A percentile compares a stretch with the other conserved stretches of the same genome.
phyloP scores from a whole-genome alignment of 257 asterid species.

The Salvia rosmarinus region DNA sequence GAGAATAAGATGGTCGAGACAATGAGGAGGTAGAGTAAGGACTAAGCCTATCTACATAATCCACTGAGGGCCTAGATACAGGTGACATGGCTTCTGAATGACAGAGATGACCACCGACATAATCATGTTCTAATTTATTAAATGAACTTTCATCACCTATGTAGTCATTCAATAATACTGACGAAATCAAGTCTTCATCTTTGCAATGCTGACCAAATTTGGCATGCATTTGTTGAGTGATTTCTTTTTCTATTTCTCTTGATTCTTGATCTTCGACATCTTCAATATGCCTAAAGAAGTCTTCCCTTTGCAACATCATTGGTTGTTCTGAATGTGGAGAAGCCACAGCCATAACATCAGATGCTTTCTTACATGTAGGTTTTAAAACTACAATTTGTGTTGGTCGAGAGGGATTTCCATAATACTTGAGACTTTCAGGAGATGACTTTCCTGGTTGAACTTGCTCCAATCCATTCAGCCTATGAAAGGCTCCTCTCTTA shows the following conservation, averaged over 20 bases:
- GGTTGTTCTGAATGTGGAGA: slow-evolving; percentile 52
- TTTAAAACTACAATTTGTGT: slow-evolving; percentile 89
- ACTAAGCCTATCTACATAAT: slow-evolving; percentile 70
- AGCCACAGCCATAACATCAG: slow-evolving; percentile 44
- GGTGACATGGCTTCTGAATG: slow-evolving; percentile 84
- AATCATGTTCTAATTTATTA: slow-evolving; percentile 68
- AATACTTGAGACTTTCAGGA: slow-evolving; percentile 48
- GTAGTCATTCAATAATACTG: slow-evolving; percentile 71
- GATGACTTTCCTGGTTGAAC: slow-evolving; percentile 44
- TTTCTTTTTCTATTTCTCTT: slow-evolving; percentile 71
- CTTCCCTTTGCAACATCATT: slow-evolving; percentile 47
- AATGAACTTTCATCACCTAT: slow-evolving; percentile 83
- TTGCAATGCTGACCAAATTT: slow-evolving; percentile 55
- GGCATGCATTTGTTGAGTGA: slow-evolving; percentile 67
- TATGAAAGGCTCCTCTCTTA: slow-evolving; percentile 40
- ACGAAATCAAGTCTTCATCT: slow-evolving; percentile 66
- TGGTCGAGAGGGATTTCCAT: slow-evolving; percentile 58
- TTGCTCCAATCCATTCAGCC: slow-evolving; percentile 42
- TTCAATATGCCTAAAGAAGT: slow-evolving; percentile 51
- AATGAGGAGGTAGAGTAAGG: slow-evolving; percentile 73
- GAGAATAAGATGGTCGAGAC: slow-evolving; percentile 79
- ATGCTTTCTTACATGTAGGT: slow-evolving; percentile 64
- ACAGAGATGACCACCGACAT: slow-evolving; percentile 61
- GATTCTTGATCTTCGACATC: slow-evolving; percentile 66
- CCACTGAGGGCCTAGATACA: slow-evolving; percentile 84